Base-by-base conservation (phyloP, 257 asterid genomes). In the Thymus quinquecostatus region DNA sequence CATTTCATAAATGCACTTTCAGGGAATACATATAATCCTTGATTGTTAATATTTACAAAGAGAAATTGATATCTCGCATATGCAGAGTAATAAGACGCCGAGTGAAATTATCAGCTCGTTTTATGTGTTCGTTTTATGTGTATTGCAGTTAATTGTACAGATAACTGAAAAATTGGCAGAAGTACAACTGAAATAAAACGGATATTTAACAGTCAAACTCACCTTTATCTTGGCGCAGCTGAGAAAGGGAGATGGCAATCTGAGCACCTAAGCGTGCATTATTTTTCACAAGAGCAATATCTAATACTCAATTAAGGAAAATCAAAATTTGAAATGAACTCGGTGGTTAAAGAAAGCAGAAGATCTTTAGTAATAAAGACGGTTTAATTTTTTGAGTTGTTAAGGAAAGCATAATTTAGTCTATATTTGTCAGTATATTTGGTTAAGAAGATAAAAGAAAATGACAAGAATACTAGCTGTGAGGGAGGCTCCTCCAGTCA, bases 401-500 rank as follows among this genome's bases (percentile, higher is more conserved):
- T 21, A 58, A 53, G 8, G 40, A 41, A 27, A 60, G 48, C 47
- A 34, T 38, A 66, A 2, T 73, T 73, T 70, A 50, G 62, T 53
- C 14, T 54, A 14, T 45, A 48, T 74, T 69, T 58, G 14, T 30
- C 49, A 33, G 61, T 33, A 33, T n/a, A 47, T 69, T 57, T 69
- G 61, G 49, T 45, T 21, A 65, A 7, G 56, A 33, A 38, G 38
- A 11, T 10, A 12, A 49, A 55, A 57, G 45, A 73, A 70, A 49
- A 55, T 59, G 45, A 30, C 78, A 78, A 82, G 97, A 82, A 94
- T 91, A 94, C 97, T 94, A 58, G 99, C 87, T 71, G 87, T 80
- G 74, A 94, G 96, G 73, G 99, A 94, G 60, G 90, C 86, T 81
- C 98, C 99, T n/a, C 89, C 93, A 13, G 99, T 94, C 57, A 89